Conservation (phyloP, 108 stramenopile genomes). For the Thalassiosira profunda region DNA sequence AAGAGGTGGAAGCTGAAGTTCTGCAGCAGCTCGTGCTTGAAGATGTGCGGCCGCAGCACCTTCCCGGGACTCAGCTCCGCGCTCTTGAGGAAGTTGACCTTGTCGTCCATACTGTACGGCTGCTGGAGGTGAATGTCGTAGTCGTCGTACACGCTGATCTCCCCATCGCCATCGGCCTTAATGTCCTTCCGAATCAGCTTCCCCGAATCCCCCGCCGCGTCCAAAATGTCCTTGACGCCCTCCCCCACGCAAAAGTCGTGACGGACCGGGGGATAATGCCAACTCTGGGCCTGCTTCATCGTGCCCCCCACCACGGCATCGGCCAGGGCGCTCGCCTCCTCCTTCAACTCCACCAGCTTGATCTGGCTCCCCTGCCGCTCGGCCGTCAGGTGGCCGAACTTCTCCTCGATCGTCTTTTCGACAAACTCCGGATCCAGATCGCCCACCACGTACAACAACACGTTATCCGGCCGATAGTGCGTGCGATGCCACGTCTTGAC, state of each 20-base stretch:
- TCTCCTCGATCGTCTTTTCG: slow-evolving; percentile 81
- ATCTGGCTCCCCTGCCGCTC: slow-evolving; percentile 85
- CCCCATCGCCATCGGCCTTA: slow-evolving; percentile 38
- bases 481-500: slow-evolving; percentile 96
- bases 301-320: slow-evolving; percentile 80
- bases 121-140: slow-evolving; percentile 89
- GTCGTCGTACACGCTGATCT: slow-evolving; percentile 26
- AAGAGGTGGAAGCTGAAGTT: slow-evolving; percentile 97
- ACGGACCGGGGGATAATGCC: slow-evolving; percentile 92
- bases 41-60: slow-evolving; percentile 88
- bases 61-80: slow-evolving; percentile 68
- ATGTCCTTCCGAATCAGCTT: slow-evolving; percentile 20
- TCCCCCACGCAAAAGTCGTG: slow-evolving; percentile 85
- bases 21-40: slow-evolving; percentile 92
- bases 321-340: slow-evolving; percentile 71
- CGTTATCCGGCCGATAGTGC: slow-evolving; percentile 98
- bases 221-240: slow-evolving; percentile 44
- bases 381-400: slow-evolving; percentile 86
- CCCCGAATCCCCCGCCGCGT: slow-evolving; percentile 13
- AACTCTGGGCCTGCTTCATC: slow-evolving; percentile 87
- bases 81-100: slow-evolving; percentile 74
- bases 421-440: slow-evolving; percentile 90
- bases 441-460: slow-evolving; percentile 96
- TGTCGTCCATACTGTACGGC: slow-evolving; percentile 77
- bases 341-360: slow-evolving; percentile 66